phyloP scores from a whole-genome alignment of 2,329 filamentous ascomycete species.

The Pseudopithomyces chartarum region DNA sequence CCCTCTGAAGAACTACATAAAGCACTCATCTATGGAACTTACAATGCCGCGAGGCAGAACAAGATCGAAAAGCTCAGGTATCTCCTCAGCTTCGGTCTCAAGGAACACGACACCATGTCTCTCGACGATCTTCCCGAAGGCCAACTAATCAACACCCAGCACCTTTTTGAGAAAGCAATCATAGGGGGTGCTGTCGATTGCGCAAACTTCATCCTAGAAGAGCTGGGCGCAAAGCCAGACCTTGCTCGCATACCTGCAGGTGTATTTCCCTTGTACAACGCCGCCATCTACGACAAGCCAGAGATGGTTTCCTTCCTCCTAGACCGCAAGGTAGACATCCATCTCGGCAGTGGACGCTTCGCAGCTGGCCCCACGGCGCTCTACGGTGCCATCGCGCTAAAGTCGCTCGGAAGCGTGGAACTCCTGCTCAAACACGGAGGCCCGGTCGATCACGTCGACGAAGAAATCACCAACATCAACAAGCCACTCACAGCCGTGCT shows the following conservation, averaged over 20 bases:
- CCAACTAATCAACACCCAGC: constrained; percentile 2
- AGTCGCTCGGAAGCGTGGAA: constrained; percentile 1
- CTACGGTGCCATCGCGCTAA: constrained; percentile 2
- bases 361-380: constrained; percentile 10
- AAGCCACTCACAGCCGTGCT: constrained; percentile 4
- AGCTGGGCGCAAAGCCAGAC: background rate
- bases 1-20: background rate
- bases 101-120: constrained; percentile 5
- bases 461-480: constrained; percentile 9
- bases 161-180: background rate
- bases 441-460: constrained; percentile 10
- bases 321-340: constrained; percentile 5
- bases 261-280: background rate
- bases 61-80: constrained; percentile 6
- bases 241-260: background rate
- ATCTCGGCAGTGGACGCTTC: constrained; percentile 11
- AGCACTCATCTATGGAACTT: background rate
- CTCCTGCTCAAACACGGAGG: constrained; percentile 11
- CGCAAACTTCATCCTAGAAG: background rate
- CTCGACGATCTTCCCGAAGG: constrained; percentile 3
- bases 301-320: constrained; percentile 12
- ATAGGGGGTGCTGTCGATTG: background rate
- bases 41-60: background rate
- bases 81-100: constrained; percentile 1
- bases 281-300: constrained; percentile 1